Evolutionary conservation across 192 early-diverging fungal genomes (phyloP).

Genomic region (Lobosporangium transversale): DNA sequence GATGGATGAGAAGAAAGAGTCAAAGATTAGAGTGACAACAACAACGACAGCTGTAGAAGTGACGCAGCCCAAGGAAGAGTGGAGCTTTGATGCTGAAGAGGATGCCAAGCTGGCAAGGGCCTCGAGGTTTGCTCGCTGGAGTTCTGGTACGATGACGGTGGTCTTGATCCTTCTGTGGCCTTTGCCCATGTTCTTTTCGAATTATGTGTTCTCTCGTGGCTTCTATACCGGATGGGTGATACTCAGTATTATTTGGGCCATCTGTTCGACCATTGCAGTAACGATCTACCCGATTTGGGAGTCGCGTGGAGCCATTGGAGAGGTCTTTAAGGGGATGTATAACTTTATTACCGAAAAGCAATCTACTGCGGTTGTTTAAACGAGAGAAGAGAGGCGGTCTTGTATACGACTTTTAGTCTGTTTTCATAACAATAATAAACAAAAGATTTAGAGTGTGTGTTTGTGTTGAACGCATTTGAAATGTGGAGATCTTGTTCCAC

Average conservation of each 20-base stretch:
- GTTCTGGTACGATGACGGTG: slow-evolving; percentile 64
- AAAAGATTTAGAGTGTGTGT: too few relatives aligned
- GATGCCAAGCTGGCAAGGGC: slow-evolving; percentile 59
- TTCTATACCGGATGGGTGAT: slow-evolving; percentile 81
- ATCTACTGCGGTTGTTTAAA: slow-evolving; percentile 35
- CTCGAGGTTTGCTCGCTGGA: slow-evolving; percentile 64
- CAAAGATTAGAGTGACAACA: neutral
- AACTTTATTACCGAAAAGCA: neutral
- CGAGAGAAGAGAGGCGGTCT: neutral
- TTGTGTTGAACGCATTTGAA: too few relatives aligned
- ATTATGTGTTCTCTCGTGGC: slow-evolving; percentile 68
- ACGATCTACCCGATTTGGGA: slow-evolving; percentile 66
- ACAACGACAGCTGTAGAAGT: slow-evolving; percentile 11
- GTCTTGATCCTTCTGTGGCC: slow-evolving; percentile 75
- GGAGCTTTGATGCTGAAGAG: slow-evolving; percentile 31
- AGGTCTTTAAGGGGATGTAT: slow-evolving; percentile 30
- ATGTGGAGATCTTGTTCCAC: too few relatives aligned
- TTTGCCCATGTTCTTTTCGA: slow-evolving; percentile 70
- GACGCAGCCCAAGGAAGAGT: slow-evolving; percentile 6
- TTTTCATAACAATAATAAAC: too few relatives aligned
- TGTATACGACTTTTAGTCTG: neutral
- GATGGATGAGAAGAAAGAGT: slow-evolving; percentile 7
- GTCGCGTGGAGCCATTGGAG: slow-evolving; percentile 25
- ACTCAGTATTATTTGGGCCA: slow-evolving; percentile 70
- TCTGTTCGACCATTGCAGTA: slow-evolving; percentile 62